These are phyloP conservation scores for Cupressus sempervirens DNA, from an alignment of 75 land plant species.

Conservation along the genomic window DNA sequence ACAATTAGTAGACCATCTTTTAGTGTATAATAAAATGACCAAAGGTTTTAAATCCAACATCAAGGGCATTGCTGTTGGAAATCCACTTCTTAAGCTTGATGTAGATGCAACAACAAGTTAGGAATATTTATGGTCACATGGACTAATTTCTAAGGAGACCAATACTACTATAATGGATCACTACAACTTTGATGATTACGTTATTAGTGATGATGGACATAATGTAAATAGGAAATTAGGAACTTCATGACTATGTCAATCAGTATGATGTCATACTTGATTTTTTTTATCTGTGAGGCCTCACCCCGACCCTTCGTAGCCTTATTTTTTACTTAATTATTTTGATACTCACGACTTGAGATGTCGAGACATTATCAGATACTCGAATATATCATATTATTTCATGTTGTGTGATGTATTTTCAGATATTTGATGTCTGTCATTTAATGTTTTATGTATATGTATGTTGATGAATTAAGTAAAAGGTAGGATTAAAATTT, in stretches of 20 bases:
- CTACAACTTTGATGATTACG: conserved; percentile 66
- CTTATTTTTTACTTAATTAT: too few relatives aligned
- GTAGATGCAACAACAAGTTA: conserved; percentile 62
- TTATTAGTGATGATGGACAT: conserved; percentile 31
- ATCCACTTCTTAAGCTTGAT: conserved; percentile 74
- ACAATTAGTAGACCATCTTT: conserved; percentile 68
- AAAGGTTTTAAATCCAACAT: conserved; percentile 64
- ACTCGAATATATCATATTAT: too few relatives aligned
- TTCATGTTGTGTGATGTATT: too few relatives aligned
- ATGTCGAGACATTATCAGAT: too few relatives aligned
- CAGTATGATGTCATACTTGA: conserved; percentile 68
- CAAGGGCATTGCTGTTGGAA: conserved; percentile 89
- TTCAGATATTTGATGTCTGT: too few relatives aligned
- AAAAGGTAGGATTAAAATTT: too few relatives aligned
- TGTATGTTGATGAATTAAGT: too few relatives aligned
- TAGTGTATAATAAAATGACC: conserved; percentile 55
- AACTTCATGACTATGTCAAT: conserved; percentile 69
- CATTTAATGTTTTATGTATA: too few relatives aligned
- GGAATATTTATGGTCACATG: conserved; percentile 88
- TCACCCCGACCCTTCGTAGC: too few relatives aligned
- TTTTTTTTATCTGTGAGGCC: too few relatives aligned
- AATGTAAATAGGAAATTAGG: conserved; percentile 40
- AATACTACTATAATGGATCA: conserved; percentile 51
- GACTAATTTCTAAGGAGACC: conserved; percentile 84
- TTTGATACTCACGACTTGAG: too few relatives aligned